Conservation (phyloP, 2,329 filamentous ascomycete genomes). For the Penicillium nordicum region DNA sequence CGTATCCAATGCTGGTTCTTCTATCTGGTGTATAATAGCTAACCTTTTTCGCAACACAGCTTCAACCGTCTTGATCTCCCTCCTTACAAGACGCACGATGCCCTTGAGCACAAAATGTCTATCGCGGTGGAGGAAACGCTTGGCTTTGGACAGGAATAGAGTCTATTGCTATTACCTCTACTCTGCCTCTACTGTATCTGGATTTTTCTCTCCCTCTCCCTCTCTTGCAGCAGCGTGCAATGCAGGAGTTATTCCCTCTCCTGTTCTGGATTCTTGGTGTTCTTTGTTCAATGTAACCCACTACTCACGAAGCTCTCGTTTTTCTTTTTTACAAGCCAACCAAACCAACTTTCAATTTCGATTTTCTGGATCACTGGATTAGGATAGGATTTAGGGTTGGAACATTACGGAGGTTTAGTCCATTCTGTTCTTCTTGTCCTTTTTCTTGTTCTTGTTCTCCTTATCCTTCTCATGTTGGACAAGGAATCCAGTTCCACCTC, state of each 20-base stretch:
- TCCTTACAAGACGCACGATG: conserved; percentile 84
- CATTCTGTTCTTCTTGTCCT: not conserved
- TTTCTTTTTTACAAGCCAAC: not conserved
- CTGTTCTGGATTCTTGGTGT: conserved; percentile 9
- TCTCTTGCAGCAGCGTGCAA: not conserved
- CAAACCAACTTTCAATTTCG: not conserved
- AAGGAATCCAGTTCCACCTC: not conserved
- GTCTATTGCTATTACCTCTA: conserved; percentile 2
- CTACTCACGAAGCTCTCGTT: conserved; percentile 7
- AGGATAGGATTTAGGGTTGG: not conserved
- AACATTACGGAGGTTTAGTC: not conserved
- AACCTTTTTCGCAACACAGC: conserved; percentile 48
- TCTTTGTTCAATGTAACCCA: conserved; percentile 11
- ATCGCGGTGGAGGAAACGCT: conserved; percentile 98
- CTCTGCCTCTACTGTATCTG: conserved; percentile 6
- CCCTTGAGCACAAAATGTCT: conserved; percentile 82
- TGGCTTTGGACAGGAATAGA: conserved; percentile 95
- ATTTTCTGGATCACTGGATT: not conserved
- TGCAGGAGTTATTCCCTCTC: conserved; percentile 9
- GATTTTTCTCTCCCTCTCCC: not conserved
- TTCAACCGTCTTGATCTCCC: conserved; percentile 97
- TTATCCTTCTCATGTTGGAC: not conserved
- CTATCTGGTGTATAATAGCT: conserved; percentile 8
- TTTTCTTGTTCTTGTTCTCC: not conserved
- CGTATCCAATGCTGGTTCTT: conserved; percentile 36